These are phyloP conservation scores for Gynochthodes officinalis DNA, from an alignment of 257 asterid genomes.

Conservation along the genomic window DNA sequence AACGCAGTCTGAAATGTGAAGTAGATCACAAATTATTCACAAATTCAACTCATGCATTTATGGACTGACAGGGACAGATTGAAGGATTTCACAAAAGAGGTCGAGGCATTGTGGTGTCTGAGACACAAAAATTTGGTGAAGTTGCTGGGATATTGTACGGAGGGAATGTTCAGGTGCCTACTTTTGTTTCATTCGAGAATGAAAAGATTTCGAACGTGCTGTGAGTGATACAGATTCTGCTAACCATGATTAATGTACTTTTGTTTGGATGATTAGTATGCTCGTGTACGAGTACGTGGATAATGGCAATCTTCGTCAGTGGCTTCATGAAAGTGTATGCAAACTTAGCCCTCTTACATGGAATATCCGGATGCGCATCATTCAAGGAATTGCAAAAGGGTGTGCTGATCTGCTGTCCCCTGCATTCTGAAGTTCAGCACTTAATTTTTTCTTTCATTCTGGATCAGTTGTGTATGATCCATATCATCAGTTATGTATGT, in stretches of 20 bases:
- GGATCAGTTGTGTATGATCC: neutral
- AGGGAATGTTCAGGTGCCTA: constrained; percentile 42
- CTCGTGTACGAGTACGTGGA: constrained; percentile 46
- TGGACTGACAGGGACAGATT: constrained; percentile 24
- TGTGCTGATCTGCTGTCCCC: constrained; percentile 10
- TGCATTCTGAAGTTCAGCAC: neutral
- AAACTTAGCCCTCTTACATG: constrained; percentile 46
- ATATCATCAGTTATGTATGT: no score
- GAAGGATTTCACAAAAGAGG: constrained; percentile 32
- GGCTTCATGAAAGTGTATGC: constrained; percentile 41
- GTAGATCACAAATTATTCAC: neutral
- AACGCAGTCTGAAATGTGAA: neutral
- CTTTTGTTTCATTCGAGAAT: neutral
- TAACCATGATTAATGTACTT: neutral
- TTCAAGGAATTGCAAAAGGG: constrained; percentile 73
- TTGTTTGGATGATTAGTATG: constrained; percentile 30
- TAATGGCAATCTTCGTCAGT: constrained; percentile 48
- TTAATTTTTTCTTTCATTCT: neutral
- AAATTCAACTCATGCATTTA: neutral
- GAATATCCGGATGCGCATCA: constrained; percentile 44
- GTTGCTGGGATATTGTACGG: constrained; percentile 49
- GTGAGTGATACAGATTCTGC: neutral
- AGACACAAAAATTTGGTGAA: constrained; percentile 59
- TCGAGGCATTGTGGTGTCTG: constrained; percentile 39
- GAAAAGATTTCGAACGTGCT: neutral